A percentile compares a stretch with the other conserved stretches of the same genome.
Evolutionary conservation across 768 basidiomycete genomes (phyloP).

Genomic region (Suillus weaverae): DNA sequence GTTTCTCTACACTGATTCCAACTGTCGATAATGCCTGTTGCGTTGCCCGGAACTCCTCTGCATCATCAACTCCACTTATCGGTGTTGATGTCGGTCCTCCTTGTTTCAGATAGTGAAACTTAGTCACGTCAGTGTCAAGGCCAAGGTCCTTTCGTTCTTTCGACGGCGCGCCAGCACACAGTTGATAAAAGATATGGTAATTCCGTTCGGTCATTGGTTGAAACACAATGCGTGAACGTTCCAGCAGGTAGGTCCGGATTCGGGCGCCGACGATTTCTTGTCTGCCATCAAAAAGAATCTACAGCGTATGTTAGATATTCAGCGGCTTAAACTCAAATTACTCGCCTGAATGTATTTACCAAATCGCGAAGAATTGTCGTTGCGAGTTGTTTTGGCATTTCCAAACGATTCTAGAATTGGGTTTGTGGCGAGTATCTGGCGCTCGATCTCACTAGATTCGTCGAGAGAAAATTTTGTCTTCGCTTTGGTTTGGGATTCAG

Average conservation of each 20-base stretch:
- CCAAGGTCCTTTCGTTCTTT: constrained; percentile 96
- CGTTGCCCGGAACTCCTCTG: constrained; percentile 90
- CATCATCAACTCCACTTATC: constrained; percentile 92
- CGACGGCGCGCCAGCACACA: constrained; percentile 93
- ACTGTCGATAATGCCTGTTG: constrained; percentile 96
- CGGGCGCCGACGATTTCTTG: constrained; percentile 98
- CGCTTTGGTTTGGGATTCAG: constrained; percentile 55
- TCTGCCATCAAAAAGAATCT: constrained; percentile 96
- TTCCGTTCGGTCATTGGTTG: constrained; percentile 97
- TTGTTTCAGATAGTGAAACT: constrained; percentile 92
- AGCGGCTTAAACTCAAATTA: constrained; percentile 12
- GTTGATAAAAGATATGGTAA: constrained; percentile 99
- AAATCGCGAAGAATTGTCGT: constrained; percentile 98
- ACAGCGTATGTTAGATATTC: constrained; percentile 14
- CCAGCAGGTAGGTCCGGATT: constrained; percentile 97
- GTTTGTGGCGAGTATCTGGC: constrained; percentile 98
- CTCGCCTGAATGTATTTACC: constrained; percentile 98
- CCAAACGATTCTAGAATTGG: constrained; percentile 99
- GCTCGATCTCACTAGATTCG: constrained; percentile 92
- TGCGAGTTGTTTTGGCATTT: constrained; percentile 98
- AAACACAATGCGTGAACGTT: constrained; percentile 96
- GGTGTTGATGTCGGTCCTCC: constrained; percentile 87
- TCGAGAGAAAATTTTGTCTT: constrained; percentile 76
- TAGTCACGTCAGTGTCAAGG: constrained; percentile 78
- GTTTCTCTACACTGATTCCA: constrained; percentile 95